Conservation (phyloP, 345 rosid genomes). For the Euclidium syriacum region DNA sequence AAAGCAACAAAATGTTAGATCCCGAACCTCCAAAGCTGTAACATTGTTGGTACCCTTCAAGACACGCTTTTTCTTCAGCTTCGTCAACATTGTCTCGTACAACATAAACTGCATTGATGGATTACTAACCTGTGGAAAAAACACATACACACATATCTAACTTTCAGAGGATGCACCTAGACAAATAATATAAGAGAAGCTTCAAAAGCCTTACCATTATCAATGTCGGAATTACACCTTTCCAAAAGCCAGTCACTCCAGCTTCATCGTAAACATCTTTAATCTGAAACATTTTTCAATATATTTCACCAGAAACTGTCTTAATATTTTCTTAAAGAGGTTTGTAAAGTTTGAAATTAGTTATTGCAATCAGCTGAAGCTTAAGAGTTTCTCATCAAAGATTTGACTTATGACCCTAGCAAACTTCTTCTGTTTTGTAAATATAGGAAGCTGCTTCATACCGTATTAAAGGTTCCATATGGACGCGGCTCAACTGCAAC, state of each 20-base stretch:
- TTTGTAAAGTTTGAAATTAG: neutral
- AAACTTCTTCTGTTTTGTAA: neutral
- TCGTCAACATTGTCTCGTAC: constrained; percentile 88
- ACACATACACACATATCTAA: constrained; percentile 1
- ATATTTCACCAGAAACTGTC: neutral
- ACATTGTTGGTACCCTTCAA: constrained; percentile 48
- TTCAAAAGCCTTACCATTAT: constrained; percentile 62
- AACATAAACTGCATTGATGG: constrained; percentile 97
- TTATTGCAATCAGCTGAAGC: neutral
- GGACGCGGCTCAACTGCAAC: constrained; percentile 55
- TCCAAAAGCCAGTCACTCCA: constrained; percentile 91
- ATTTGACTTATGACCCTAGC: neutral
- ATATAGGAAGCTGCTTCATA: constrained; percentile 31
- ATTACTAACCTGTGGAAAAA: constrained; percentile 71
- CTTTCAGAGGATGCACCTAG: neutral
- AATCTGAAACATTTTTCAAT: constrained; percentile 45
- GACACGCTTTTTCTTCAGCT: constrained; percentile 58
- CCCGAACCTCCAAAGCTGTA: constrained; percentile 75
- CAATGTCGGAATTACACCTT: constrained; percentile 87
- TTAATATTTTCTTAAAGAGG: neutral
- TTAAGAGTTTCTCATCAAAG: neutral
- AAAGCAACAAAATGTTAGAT: neutral
- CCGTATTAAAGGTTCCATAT: constrained; percentile 66
- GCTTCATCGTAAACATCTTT: constrained; percentile 83
- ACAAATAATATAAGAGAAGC: constrained; percentile 24